Evolutionary conservation across 768 basidiomycete genomes (phyloP).

Genomic region (Tephrocybe sp.): DNA sequence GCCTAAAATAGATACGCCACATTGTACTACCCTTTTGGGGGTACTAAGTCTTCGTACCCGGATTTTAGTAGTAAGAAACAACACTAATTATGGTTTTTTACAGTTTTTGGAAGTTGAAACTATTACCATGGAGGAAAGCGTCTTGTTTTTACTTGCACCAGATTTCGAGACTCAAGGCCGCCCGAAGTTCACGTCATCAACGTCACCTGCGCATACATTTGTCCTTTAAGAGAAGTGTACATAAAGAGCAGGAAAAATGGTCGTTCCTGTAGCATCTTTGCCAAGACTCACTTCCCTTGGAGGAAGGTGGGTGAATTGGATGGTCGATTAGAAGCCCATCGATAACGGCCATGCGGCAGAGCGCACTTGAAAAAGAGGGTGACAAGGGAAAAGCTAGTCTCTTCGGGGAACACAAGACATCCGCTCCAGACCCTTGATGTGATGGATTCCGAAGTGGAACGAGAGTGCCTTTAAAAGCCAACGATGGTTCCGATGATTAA

Average conservation of each 20-base stretch:
- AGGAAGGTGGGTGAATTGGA: background rate
- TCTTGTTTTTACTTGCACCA: no score
- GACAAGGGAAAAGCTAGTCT: background rate
- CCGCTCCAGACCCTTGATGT: background rate
- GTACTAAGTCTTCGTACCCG: no score
- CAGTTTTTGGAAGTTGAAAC: no score
- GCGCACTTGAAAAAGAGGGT: background rate
- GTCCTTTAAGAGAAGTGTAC: background rate
- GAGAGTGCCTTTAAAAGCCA: background rate
- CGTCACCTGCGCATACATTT: background rate
- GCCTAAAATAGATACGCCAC: no score
- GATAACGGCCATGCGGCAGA: constrained; percentile 7
- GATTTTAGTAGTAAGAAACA: no score
- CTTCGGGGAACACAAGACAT: background rate
- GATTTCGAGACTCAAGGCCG: no score
- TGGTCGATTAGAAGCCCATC: background rate
- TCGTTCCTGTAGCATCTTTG: no score
- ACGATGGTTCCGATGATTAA: background rate
- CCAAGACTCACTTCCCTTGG: background rate
- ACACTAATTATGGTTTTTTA: no score
- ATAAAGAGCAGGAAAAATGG: no score
- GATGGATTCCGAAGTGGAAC: background rate
- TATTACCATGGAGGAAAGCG: no score
- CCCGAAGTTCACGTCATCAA: background rate
- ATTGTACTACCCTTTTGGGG: no score